Conservation (phyloP, 169 alveolate species). For the Babesia sp. region DNA sequence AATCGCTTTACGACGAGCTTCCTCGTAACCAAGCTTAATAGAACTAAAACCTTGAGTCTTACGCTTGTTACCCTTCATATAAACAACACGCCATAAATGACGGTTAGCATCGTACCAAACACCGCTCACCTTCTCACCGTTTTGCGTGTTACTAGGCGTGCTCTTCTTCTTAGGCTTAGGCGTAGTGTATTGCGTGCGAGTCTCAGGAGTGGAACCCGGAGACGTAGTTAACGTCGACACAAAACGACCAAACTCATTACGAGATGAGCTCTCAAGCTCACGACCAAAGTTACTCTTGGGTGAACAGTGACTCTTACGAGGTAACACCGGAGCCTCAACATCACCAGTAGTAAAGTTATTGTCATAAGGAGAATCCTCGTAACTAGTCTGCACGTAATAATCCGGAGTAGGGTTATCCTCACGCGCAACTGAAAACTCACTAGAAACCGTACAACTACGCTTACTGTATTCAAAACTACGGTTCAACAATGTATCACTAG, state of each 20-base stretch:
- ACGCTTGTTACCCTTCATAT: conserved; percentile 70
- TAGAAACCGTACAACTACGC: neutral
- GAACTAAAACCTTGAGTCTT: conserved; percentile 70
- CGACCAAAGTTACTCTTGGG: neutral
- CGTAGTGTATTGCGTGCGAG: conserved; percentile 1
- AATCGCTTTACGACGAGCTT: conserved; percentile 66
- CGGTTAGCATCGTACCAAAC: conserved; percentile 71
- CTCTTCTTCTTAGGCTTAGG: conserved; percentile 21
- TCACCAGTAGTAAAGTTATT: neutral
- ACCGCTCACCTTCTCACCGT: conserved; percentile 67
- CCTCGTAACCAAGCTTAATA: conserved; percentile 68
- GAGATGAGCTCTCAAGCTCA: conserved; percentile 11
- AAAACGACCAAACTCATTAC: conserved; percentile 25
- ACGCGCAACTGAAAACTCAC: neutral
- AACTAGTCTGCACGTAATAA: conserved; percentile 37
- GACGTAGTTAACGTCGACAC: conserved; percentile 8
- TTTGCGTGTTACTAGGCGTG: neutral
- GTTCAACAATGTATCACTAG: neutral
- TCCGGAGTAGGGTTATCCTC: conserved; percentile 13
- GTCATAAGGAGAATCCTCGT: conserved; percentile 45
- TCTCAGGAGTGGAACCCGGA: neutral
- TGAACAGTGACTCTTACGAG: neutral
- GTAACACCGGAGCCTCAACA: neutral
- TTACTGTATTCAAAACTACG: conserved; percentile 3
- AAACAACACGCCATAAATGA: conserved; percentile 69